phyloP scores from a whole-genome alignment of 1,139 yeast genomes.

The Saccharomyces hybrid region DNA sequence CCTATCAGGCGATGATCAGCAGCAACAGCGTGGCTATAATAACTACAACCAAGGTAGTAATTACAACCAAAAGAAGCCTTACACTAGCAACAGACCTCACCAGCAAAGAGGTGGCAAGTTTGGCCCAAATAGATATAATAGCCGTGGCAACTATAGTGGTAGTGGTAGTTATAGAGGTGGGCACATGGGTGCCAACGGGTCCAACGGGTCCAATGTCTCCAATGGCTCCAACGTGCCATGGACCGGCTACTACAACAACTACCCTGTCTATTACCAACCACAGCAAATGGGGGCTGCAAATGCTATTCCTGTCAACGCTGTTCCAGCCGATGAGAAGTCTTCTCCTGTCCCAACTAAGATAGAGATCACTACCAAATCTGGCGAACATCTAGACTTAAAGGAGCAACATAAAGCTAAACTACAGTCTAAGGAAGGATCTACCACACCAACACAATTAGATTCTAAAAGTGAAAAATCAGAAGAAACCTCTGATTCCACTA shows the following conservation, averaged over 20 bases:
- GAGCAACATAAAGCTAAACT: constrained; percentile 15
- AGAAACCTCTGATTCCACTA: constrained; percentile 1
- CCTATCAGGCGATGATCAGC: not conserved
- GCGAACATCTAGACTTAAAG: constrained; percentile 27
- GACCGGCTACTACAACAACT: not conserved
- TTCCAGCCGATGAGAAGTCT: not conserved
- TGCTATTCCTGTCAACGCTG: not conserved
- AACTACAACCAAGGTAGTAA: not conserved
- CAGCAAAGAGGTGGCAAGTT: not conserved
- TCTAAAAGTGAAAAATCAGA: not conserved
- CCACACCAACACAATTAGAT: not conserved
- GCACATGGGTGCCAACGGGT: not conserved
- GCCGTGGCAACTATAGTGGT: not conserved
- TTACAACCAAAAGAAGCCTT: not conserved
- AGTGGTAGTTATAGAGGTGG: not conserved
- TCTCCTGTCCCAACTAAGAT: constrained; percentile 22
- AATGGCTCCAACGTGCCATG: not conserved
- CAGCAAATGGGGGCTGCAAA: not conserved
- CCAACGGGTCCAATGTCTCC: too few relatives aligned
- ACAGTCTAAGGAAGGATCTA: not conserved
- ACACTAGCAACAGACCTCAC: not conserved
- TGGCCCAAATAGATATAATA: not conserved
- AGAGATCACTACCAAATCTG: constrained; percentile 31
- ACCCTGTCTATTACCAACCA: not conserved
- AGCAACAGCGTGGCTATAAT: not conserved